Conservation (phyloP, 2,329 filamentous ascomycete species). For the Pseudocercospora ulei region DNA sequence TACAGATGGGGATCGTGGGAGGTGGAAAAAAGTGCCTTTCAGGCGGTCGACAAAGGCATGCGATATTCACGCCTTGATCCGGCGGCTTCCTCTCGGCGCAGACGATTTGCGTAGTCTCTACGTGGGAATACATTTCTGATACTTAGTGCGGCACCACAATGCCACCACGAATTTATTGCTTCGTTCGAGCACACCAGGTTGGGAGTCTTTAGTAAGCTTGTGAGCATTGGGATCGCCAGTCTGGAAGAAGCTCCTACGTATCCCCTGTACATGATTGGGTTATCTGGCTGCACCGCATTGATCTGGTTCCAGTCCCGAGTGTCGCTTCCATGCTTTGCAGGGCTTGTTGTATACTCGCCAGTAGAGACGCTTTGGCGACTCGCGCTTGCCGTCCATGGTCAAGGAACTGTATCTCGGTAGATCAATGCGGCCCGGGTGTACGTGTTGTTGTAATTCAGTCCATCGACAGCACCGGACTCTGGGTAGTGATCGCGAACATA, state of each 20-base stretch:
- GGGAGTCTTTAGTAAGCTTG: constrained; percentile 44
- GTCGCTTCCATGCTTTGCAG: constrained; percentile 52
- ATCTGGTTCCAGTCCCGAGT: constrained; percentile 52
- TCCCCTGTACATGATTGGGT: constrained; percentile 48
- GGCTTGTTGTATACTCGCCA: constrained; percentile 51
- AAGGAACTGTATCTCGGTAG: constrained; percentile 51
- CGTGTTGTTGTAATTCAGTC: constrained; percentile 44
- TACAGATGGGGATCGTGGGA: constrained; percentile 15
- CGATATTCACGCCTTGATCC: no score
- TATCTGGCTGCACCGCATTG: constrained; percentile 45
- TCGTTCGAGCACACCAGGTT: constrained; percentile 42
- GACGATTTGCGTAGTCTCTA: neutral
- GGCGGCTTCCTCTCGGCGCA: no score
- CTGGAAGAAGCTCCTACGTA: constrained; percentile 53
- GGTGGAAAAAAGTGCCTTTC: constrained; percentile 6
- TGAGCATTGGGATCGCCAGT: constrained; percentile 50
- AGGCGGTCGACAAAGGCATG: neutral
- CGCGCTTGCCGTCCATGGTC: constrained; percentile 47
- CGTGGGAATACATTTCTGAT: constrained; percentile 28
- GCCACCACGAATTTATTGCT: constrained; percentile 47
- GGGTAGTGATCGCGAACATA: constrained; percentile 44
- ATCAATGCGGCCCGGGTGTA: constrained; percentile 48
- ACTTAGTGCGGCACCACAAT: constrained; percentile 47
- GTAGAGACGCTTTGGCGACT: constrained; percentile 42
- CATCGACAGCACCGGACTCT: constrained; percentile 41